Evolutionary conservation across 805 yeast genomes (phyloP).

Genomic region (Cyberlindnera bimundalis): DNA sequence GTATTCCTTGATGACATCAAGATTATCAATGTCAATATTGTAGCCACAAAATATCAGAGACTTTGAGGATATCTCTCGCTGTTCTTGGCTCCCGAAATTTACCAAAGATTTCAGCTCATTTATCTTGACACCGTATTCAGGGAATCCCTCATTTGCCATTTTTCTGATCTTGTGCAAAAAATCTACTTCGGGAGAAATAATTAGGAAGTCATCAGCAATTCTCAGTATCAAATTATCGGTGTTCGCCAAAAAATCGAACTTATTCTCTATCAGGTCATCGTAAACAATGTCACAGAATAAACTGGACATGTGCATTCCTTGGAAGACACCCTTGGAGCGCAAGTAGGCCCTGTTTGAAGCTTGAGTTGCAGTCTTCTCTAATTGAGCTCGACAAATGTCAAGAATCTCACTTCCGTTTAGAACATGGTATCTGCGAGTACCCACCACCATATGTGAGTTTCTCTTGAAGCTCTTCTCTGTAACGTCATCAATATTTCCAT

Average conservation of each 20-base stretch:
- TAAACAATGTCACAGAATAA: conserved; percentile 71
- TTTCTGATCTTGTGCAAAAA: conserved; percentile 31
- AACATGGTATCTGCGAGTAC: conserved; percentile 13
- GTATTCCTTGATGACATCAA: conserved; percentile 36
- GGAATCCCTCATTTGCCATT: conserved; percentile 35
- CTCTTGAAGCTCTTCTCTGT: neutral
- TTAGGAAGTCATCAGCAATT: conserved; percentile 80
- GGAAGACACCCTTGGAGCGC: conserved; percentile 73
- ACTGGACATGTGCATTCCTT: conserved; percentile 78
- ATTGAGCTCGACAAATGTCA: conserved; percentile 45
- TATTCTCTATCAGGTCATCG: conserved; percentile 49
- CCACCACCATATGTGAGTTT: neutral
- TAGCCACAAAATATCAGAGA: conserved; percentile 41
- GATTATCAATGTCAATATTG: conserved; percentile 30
- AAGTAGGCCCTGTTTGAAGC: conserved; percentile 36
- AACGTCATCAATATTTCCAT: neutral
- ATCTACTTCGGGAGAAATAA: conserved; percentile 47
- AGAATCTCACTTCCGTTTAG: conserved; percentile 44
- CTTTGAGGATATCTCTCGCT: neutral
- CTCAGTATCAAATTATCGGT: conserved; percentile 46
- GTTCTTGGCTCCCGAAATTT: conserved; percentile 22
- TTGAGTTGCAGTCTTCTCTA: conserved; percentile 46
- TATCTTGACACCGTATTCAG: conserved; percentile 28
- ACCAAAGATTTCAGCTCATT: conserved; percentile 40
- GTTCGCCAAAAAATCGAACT: conserved; percentile 22